Evolutionary conservation across 2,329 filamentous ascomycete species (phyloP).

Genomic region (Hypoxylon sp.): DNA sequence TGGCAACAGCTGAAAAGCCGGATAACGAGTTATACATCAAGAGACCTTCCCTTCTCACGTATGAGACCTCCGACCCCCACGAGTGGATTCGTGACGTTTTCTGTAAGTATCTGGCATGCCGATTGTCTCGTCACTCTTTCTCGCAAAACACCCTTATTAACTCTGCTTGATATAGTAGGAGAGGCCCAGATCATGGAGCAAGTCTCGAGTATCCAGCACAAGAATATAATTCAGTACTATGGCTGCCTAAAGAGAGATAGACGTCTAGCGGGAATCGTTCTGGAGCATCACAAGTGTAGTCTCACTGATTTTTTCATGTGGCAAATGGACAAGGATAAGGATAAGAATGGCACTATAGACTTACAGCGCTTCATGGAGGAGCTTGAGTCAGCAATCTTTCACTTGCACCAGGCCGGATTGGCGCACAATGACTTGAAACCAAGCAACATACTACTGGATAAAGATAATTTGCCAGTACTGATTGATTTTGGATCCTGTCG

Average conservation of each 20-base stretch:
- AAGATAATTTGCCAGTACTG: conserved; percentile 38
- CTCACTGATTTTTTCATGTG: conserved; percentile 36
- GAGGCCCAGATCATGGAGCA: conserved; percentile 40
- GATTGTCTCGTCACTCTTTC: conserved; percentile 19
- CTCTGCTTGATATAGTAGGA: conserved; percentile 33
- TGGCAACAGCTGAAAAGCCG: conserved; percentile 16
- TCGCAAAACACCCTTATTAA: conserved; percentile 23
- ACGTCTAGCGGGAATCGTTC: conserved; percentile 35
- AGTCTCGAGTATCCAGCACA: conserved; percentile 36
- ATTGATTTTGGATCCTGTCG: conserved; percentile 42
- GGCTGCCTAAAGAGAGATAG: conserved; percentile 33
- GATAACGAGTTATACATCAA: conserved; percentile 38
- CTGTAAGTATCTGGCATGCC: conserved; percentile 35
- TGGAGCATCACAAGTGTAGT: conserved; percentile 33
- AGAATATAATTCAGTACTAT: conserved; percentile 40
- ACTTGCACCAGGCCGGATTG: conserved; percentile 33
- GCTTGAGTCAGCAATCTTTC: conserved; percentile 36
- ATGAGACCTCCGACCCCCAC: conserved; percentile 25
- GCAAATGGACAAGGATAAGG: conserved; percentile 29
- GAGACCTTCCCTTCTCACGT: conserved; percentile 37
- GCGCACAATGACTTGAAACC: conserved; percentile 43
- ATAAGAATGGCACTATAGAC: conserved; percentile 31
- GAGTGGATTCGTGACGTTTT: conserved; percentile 35
- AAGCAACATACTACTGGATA: conserved; percentile 37
- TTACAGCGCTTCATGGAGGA: conserved; percentile 35